These are phyloP conservation scores for Alternaria angustiovoidea DNA, from an alignment of 2,329 filamentous ascomycete genomes.

Conservation along the genomic window DNA sequence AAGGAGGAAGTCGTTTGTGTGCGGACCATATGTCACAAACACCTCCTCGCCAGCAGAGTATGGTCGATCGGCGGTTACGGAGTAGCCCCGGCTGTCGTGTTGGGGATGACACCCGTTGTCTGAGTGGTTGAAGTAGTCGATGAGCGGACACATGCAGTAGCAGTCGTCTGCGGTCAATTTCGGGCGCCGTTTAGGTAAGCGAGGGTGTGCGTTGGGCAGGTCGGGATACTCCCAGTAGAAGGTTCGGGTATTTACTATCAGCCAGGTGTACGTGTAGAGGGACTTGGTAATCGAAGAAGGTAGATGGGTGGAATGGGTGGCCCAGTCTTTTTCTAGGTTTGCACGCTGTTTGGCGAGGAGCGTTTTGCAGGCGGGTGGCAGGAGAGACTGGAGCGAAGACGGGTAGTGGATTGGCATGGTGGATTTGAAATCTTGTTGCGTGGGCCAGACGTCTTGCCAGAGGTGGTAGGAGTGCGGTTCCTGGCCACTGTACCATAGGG, in stretches of 20 bases:
- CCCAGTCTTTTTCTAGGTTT: constrained; percentile 63
- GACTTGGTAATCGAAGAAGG: constrained; percentile 53
- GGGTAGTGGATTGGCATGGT: constrained; percentile 67
- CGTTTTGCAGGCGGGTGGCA: constrained; percentile 48
- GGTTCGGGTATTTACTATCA: constrained; percentile 67
- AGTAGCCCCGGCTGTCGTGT: constrained; percentile 62
- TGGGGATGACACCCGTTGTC: constrained; percentile 60
- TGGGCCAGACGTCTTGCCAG: constrained; percentile 76
- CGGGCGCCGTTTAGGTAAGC: constrained; percentile 53
- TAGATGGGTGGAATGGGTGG: constrained; percentile 53
- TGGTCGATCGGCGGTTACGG: constrained; percentile 60
- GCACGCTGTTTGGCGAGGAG: constrained; percentile 64
- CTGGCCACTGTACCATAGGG: constrained; percentile 53
- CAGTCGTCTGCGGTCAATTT: constrained; percentile 62
- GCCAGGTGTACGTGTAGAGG: constrained; percentile 65
- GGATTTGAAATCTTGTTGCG: constrained; percentile 64
- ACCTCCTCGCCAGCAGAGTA: constrained; percentile 70
- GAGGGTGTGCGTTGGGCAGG: constrained; percentile 50
- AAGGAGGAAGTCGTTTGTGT: constrained; percentile 76
- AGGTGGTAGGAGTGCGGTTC: constrained; percentile 56
- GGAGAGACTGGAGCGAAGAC: constrained; percentile 48
- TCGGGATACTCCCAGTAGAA: constrained; percentile 64
- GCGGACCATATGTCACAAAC: constrained; percentile 72
- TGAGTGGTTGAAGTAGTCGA: constrained; percentile 73
- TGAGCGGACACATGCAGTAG: constrained; percentile 74